These are phyloP conservation scores for Candida sanyiensis DNA, from an alignment of 805 yeast genomes.

Conservation along the genomic window DNA sequence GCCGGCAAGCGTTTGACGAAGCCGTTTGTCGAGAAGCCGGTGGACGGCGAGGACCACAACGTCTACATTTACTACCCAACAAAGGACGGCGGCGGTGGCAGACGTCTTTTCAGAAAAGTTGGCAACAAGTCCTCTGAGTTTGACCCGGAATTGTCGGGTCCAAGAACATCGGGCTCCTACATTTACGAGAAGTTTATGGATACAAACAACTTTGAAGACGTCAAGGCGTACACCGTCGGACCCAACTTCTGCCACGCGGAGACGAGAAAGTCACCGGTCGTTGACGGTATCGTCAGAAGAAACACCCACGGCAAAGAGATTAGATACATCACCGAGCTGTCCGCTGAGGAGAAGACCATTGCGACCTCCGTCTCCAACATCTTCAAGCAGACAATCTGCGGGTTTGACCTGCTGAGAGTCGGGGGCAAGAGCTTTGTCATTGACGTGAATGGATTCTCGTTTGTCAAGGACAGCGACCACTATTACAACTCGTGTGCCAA, in stretches of 20 bases:
- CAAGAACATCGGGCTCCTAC: conserved; percentile 86
- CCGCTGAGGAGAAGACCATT: conserved; percentile 69
- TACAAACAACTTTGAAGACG: conserved; percentile 97
- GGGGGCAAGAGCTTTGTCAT: conserved; percentile 86
- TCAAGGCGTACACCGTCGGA: conserved; percentile 97
- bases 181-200: conserved; percentile 95
- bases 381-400: conserved; percentile 93
- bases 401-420: conserved; percentile 89
- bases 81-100: conserved; percentile 95
- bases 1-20: conserved; percentile 68
- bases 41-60: conserved; percentile 98
- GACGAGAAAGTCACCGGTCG: conserved; percentile 96
- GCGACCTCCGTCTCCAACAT: conserved; percentile 70
- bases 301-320: conserved; percentile 97
- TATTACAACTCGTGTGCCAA: conserved; percentile 82
- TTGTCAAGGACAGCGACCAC: conserved; percentile 84
- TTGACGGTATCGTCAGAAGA: conserved; percentile 97
- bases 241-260: conserved; percentile 91
- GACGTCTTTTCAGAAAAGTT: conserved; percentile 88
- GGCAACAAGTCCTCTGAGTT: conserved; percentile 96
- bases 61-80: conserved; percentile 86
- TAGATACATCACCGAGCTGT: conserved; percentile 76
- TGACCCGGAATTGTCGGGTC: conserved; percentile 68
- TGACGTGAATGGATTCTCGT: conserved; percentile 97
- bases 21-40: conserved; percentile 98